Conservation (phyloP, 2,329 filamentous ascomycete genomes). For the Aaosphaeria arxii region DNA sequence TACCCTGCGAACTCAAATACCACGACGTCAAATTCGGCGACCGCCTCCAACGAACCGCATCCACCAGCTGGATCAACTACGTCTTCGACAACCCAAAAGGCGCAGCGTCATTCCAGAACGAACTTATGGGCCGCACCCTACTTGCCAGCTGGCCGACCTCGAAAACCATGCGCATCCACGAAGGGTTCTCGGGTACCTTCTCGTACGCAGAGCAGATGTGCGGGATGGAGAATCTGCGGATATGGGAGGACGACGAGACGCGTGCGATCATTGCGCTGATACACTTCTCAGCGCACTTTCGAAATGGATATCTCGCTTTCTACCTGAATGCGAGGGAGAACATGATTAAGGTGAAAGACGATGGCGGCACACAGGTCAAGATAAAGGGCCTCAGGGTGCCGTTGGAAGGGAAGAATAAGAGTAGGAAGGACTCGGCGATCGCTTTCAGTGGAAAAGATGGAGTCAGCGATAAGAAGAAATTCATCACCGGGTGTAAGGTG, state of each 20-base stretch:
- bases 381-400: slow-evolving; percentile 43
- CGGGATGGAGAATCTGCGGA: slow-evolving; percentile 45
- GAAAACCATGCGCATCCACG: slow-evolving; percentile 45
- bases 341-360: slow-evolving; percentile 41
- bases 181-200: slow-evolving; percentile 40
- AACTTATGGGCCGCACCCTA: slow-evolving; percentile 44
- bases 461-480: slow-evolving; percentile 34
- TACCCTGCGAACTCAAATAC: slow-evolving; percentile 38
- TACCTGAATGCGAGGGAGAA: slow-evolving; percentile 40
- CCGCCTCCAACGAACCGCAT: slow-evolving; percentile 28
- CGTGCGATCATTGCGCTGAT: slow-evolving; percentile 44
- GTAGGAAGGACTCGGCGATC: slow-evolving; percentile 18
- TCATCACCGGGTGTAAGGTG: slow-evolving; percentile 41
- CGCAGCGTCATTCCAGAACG: slow-evolving; percentile 44
- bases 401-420: slow-evolving; percentile 14
- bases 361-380: slow-evolving; percentile 37
- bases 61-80: slow-evolving; percentile 47
- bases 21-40: slow-evolving; percentile 37
- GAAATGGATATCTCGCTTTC: slow-evolving; percentile 44
- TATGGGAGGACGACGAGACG: slow-evolving; percentile 45
- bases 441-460: slow-evolving; percentile 2
- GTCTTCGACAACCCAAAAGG: slow-evolving; percentile 35
- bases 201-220: slow-evolving; percentile 49
- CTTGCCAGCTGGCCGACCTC: slow-evolving; percentile 42
- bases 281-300: slow-evolving; percentile 44